Evolutionary conservation across 805 yeast genomes (phyloP).

Genomic region (Jamesozyma hellenica): DNA sequence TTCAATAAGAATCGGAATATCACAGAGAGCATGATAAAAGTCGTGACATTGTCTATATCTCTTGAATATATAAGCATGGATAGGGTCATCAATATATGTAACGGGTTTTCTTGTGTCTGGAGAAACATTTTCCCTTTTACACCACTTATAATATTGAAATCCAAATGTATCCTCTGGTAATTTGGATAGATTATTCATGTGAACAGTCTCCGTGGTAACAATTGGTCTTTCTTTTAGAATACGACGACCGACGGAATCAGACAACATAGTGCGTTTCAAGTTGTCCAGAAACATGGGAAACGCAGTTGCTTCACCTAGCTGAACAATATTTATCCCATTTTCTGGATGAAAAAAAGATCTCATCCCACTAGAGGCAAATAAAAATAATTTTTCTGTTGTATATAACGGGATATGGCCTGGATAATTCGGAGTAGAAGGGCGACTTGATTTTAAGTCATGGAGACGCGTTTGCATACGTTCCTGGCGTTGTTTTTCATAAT

Average conservation of each 20-base stretch:
- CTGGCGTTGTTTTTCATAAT: slow-evolving; percentile 31
- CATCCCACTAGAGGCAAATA: slow-evolving; percentile 64
- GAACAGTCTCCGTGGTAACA: slow-evolving; percentile 61
- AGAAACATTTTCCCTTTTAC: slow-evolving; percentile 76
- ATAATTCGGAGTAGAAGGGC: slow-evolving; percentile 35
- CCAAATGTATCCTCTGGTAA: slow-evolving; percentile 71
- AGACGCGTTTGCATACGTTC: slow-evolving; percentile 24
- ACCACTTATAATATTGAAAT: slow-evolving; percentile 68
- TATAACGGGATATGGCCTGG: slow-evolving; percentile 75
- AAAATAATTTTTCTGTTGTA: slow-evolving; percentile 46
- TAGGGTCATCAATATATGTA: slow-evolving; percentile 77
- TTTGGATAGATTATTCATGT: slow-evolving; percentile 47
- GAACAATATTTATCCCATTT: slow-evolving; percentile 63
- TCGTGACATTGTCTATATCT: slow-evolving; percentile 95
- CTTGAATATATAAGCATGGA: slow-evolving; percentile 84
- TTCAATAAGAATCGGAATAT: slow-evolving; percentile 81
- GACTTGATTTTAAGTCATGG: slow-evolving; percentile 14
- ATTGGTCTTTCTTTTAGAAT: slow-evolving; percentile 74
- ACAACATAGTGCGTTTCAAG: slow-evolving; percentile 64
- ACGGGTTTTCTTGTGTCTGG: slow-evolving; percentile 92
- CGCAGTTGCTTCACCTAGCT: slow-evolving; percentile 86
- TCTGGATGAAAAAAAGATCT: slow-evolving; percentile 75
- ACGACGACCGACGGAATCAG: slow-evolving; percentile 64
- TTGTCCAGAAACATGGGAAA: slow-evolving; percentile 52
- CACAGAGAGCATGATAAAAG: slow-evolving; percentile 86